These are phyloP conservation scores for Blastocrithidia nonstop DNA, from an alignment of 208 protist genomes.

Conservation along the genomic window DNA sequence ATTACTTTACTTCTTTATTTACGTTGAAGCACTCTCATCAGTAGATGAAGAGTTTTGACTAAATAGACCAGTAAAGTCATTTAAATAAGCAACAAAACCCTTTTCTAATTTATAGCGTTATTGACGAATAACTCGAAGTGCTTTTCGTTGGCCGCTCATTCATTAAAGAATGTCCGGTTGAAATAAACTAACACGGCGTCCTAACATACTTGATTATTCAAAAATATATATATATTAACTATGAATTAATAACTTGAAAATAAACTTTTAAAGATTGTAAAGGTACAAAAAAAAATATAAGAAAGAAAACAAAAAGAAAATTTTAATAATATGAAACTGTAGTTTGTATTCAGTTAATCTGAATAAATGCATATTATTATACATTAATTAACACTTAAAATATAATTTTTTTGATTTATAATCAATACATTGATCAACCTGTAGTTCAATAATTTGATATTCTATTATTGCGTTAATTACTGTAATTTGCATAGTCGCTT, in stretches of 20 bases:
- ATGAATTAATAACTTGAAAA: slow-evolving; percentile 3
- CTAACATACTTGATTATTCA: slow-evolving; percentile 16
- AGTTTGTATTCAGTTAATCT: background rate
- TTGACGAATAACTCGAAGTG: slow-evolving; percentile 17
- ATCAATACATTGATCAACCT: too few relatives aligned
- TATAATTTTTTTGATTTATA: too few relatives aligned
- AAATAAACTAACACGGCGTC: slow-evolving; percentile 15
- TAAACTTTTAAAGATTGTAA: slow-evolving; percentile 9
- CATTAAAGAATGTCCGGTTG: slow-evolving; percentile 67
- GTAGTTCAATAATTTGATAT: too few relatives aligned
- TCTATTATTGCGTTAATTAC: too few relatives aligned
- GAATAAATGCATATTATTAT: background rate
- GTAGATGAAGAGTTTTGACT: slow-evolving; percentile 1
- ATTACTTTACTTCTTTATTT: background rate
- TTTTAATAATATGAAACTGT: too few relatives aligned
- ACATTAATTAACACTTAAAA: too few relatives aligned
- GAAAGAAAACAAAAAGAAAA: background rate
- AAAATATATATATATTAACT: background rate
- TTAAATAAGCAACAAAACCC: slow-evolving; percentile 58
- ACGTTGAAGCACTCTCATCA: slow-evolving; percentile 3
- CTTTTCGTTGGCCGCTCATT: slow-evolving; percentile 16
- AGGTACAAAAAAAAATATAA: slow-evolving; percentile 3
- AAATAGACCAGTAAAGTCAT: slow-evolving; percentile 28
- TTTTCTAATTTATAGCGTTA: slow-evolving; percentile 60
- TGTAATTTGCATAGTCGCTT: too few relatives aligned